Evolutionary conservation across 371 early-diverging fungal genomes (phyloP).

Genomic region (Apophysomyces variabilis): DNA sequence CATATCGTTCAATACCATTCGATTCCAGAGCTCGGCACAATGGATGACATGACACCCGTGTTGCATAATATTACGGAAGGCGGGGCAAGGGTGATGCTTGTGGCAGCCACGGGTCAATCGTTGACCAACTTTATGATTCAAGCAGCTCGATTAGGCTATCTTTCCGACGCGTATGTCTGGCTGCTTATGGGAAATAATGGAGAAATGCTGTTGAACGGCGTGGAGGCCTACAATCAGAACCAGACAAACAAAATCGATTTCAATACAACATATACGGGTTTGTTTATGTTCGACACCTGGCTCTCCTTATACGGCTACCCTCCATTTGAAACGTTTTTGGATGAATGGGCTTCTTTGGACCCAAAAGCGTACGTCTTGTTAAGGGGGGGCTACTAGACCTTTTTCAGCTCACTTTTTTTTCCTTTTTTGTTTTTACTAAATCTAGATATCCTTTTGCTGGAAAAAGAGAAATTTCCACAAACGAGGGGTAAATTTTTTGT

Average conservation of each 20-base stretch:
- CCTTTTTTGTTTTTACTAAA: background rate
- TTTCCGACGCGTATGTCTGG: constrained; percentile 58
- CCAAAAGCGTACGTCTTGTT: constrained; percentile 42
- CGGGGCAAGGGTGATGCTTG: constrained; percentile 51
- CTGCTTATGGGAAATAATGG: constrained; percentile 50
- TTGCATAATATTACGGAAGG: constrained; percentile 35
- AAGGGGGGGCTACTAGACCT: too few species aligned
- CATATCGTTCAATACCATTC: constrained; percentile 43
- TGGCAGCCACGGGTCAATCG: constrained; percentile 38
- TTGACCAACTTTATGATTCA: constrained; percentile 37
- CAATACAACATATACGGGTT: constrained; percentile 45
- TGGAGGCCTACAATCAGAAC: constrained; percentile 31
- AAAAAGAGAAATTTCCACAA: constrained; percentile 55
- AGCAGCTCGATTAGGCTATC: constrained; percentile 37
- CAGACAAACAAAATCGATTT: constrained; percentile 27
- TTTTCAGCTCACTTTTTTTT: too few species aligned
- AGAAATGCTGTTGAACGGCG: constrained; percentile 27
- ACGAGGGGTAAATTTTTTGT: constrained; percentile 54
- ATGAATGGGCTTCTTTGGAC: constrained; percentile 53
- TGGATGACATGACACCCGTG: constrained; percentile 24
- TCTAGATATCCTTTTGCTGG: constrained; percentile 65
- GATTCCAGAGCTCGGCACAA: constrained; percentile 26
- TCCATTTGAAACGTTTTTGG: constrained; percentile 58
- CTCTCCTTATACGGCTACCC: constrained; percentile 54
- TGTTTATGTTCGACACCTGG: constrained; percentile 63